phyloP scores from a whole-genome alignment of 2,329 filamentous ascomycete species.

The Ambrosiella beaveri region DNA sequence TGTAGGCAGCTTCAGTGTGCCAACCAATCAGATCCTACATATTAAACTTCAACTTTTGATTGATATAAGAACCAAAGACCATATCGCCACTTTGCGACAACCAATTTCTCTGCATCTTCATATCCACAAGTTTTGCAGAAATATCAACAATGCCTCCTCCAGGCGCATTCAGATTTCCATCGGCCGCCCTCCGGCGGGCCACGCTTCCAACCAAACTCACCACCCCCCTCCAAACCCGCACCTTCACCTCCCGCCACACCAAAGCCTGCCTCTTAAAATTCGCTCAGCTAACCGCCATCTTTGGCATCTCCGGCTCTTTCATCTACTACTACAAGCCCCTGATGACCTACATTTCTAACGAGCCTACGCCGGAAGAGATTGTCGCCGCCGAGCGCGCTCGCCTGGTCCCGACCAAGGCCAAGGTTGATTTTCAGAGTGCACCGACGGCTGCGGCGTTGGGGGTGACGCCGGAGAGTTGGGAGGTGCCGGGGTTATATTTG shows the following conservation, averaged over 20 bases:
- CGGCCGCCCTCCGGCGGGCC: conserved; percentile 8
- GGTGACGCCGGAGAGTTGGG: conserved; percentile 39
- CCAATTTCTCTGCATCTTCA: background rate
- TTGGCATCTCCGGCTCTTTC: conserved; percentile 12
- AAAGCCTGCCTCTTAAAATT: conserved; percentile 3
- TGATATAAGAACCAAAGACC: background rate
- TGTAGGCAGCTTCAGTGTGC: background rate
- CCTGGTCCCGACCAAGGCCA: conserved; percentile 40
- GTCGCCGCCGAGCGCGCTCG: conserved; percentile 46
- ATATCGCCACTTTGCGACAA: background rate
- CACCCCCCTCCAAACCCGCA: background rate
- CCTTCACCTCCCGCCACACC: conserved; percentile 4
- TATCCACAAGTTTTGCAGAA: background rate
- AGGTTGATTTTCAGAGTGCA: conserved; percentile 65
- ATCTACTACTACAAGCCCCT: conserved; percentile 14
- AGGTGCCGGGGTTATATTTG: conserved; percentile 74
- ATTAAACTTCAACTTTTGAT: background rate
- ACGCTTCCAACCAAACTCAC: background rate
- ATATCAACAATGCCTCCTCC: conserved; percentile 4
- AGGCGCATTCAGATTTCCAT: conserved; percentile 3
- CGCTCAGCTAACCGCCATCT: conserved; percentile 6
- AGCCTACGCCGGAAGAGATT: conserved; percentile 12
- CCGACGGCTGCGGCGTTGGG: background rate
- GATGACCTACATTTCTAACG: conserved; percentile 1
- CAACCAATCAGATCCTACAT: background rate